phyloP scores from a whole-genome alignment of 2,329 filamentous ascomycete species.

The Hymenoscyphus fraxineus region DNA sequence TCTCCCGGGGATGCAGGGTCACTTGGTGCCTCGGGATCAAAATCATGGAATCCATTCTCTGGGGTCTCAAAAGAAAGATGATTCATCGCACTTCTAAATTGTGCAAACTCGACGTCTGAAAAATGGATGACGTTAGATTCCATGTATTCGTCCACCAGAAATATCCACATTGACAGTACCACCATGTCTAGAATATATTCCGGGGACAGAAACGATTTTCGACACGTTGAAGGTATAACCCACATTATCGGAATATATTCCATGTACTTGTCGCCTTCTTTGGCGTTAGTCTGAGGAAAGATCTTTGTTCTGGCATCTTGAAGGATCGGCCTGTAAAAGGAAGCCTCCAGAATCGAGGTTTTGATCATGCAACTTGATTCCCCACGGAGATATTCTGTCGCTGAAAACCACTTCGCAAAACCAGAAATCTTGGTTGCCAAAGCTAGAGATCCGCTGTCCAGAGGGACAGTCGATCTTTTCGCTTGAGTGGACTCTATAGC shows the following conservation, averaged over 20 bases:
- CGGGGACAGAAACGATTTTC: background rate
- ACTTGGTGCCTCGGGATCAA: background rate
- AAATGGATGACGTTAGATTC: conserved; percentile 4
- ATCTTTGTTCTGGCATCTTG: background rate
- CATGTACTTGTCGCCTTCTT: conserved; percentile 8
- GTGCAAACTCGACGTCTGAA: background rate
- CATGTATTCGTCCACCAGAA: conserved; percentile 10
- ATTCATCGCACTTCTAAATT: background rate
- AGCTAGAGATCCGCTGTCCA: background rate
- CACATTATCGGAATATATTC: conserved; percentile 11
- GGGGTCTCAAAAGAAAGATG: background rate
- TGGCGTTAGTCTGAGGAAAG: background rate
- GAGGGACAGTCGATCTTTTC: background rate
- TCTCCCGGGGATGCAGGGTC: background rate
- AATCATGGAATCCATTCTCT: background rate
- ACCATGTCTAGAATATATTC: conserved; percentile 10
- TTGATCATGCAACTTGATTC: background rate
- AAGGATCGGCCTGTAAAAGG: background rate
- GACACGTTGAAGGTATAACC: background rate
- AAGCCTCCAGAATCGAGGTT: background rate
- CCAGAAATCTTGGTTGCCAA: background rate
- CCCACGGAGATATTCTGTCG: background rate
- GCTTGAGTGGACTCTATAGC: background rate
- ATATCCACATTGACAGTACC: conserved; percentile 8
- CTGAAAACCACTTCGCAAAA: background rate